A percentile compares a stretch with the other conserved stretches of the same genome.
phyloP scores from a whole-genome alignment of 768 basidiomycete genomes.

The Gyrodon lividus region DNA sequence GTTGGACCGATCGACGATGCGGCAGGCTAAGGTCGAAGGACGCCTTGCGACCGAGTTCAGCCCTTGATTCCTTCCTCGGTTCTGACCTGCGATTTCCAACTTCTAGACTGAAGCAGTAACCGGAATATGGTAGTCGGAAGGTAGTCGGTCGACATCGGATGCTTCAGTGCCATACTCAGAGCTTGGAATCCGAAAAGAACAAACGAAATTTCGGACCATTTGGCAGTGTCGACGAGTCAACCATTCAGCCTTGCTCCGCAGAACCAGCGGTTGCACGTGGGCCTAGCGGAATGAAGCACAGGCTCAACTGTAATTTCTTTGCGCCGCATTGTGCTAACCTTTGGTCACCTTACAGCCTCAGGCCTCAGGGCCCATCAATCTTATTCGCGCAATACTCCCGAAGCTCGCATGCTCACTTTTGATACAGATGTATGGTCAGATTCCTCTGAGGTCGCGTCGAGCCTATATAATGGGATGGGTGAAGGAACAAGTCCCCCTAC shows the following conservation, averaged over 20 bases:
- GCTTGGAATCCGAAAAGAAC: background rate
- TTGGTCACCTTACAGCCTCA: conserved; percentile 10
- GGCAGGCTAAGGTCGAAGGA: background rate
- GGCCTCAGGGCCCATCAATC: background rate
- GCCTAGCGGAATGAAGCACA: conserved; percentile 1
- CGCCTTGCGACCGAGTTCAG: background rate
- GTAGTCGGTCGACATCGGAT: no score
- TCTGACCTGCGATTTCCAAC: background rate
- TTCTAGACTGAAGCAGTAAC: background rate
- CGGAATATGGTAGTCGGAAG: no score
- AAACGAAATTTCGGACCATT: no score
- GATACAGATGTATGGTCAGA: background rate
- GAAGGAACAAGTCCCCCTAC: background rate
- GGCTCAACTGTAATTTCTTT: background rate
- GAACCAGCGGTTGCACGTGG: conserved; percentile 2
- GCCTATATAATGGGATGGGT: conserved; percentile 7
- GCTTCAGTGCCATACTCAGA: background rate
- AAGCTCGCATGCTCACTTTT: background rate
- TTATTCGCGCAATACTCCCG: background rate
- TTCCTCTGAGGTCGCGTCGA: background rate
- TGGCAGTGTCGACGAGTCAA: background rate
- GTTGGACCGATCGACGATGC: background rate
- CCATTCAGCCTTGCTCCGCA: background rate
- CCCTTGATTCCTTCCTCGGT: background rate
- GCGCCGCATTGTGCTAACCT: conserved; percentile 8